Evolutionary conservation across 1,284 basidiomycete species (phyloP), one percentile per base, ranked within the genome.

Genomic region (Kwoniella shivajii): DNA sequence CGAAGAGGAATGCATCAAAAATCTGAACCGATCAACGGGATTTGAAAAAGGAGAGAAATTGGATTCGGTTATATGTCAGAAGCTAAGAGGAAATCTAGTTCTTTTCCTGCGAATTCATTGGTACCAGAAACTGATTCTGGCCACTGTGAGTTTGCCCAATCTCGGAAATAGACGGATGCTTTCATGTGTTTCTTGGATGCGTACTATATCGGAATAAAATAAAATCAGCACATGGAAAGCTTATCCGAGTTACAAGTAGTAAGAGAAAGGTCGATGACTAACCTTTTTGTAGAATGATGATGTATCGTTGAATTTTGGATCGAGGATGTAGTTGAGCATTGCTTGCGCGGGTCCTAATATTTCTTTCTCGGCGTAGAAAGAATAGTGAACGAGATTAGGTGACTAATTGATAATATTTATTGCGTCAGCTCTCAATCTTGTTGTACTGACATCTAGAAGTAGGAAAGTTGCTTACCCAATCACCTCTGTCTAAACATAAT

Each of bases 241-340:
- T 18, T 46, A 6, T 46, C 44, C 16, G n/a, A n/a, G n/a, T n/a
- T 20, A 41, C 36, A 13, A 45, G 18, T 18, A 37, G 27, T 18
- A n/a, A 18, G 48, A 26, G 45, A 11, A 16, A 34, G 16, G 24
- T 7, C 22, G 26, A 11, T 2, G 20, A 56, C 68, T 56, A 14
- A 71, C 69, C 68, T 81, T 81, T 61, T 80, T 80, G 74, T 74
- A 72, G 76, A 95, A 91, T 6, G 86, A 86, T 44, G 90, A 86
- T 59, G 90, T 86, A 48, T 82, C 81, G 61, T 80, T 73, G 57
- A 76, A 67, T 11, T 72, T 63, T 2, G 87, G 85, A 69, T 89
- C 86, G 53, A 95, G 81, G 60, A 95, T 81, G 75, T 92, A 97
- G 78, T 95, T 91, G 65, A 98, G 76, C 92, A 98, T 97, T 65